Base-by-base conservation (phyloP, 2,329 filamentous ascomycete species). In the Pseudogymnoascus sp. region DNA sequence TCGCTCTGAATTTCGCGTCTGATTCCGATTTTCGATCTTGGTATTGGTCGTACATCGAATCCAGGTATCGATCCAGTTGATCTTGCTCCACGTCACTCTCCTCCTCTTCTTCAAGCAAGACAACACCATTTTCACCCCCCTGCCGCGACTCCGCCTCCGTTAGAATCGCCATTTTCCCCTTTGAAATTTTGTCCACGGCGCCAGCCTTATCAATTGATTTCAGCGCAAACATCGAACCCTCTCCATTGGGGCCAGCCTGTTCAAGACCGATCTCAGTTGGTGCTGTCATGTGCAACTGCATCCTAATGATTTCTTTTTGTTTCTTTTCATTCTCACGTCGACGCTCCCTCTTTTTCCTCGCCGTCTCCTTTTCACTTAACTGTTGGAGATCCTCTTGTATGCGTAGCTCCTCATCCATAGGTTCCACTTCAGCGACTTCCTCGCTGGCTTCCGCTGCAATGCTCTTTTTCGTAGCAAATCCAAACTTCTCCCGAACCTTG, bases 211-310 rank as follows among this genome's bases (percentile, higher is more conserved):
- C 91, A 50, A 96, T 83, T 7, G 86, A 79, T 75, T 92, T 96
- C 56, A 98, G 82, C 2, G 86, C 86, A 74, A 99, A 99, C 80
- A 96, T 95, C 28, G 90, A 81, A 53, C 91, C 90, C 43, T 91
- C 87, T 24, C 91, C 93, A 60, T 84, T 80, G 0, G 90, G 89
- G 0, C 91, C 91, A 24, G 84, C 78, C 75, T 95, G 91, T 73
- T 96, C 95, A 78, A 96, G 84, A 71, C 95, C 95, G 66, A 99
- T 96, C 67, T 99, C 95, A 81, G 91, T 95, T 6, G 95, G 95
- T 0, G 92, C 90, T 2, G 88, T 89, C 95, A 99, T 99, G 78
- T 97, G 89, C 79, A 99, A 86, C 76, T 99, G 95, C 89, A 99
- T 89, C 35, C 95, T 87, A n/a, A 96, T 82, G 65, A 98, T 91